Conservation (phyloP, 2,329 filamentous ascomycete genomes). For the Pseudogymnoascus sp. region DNA sequence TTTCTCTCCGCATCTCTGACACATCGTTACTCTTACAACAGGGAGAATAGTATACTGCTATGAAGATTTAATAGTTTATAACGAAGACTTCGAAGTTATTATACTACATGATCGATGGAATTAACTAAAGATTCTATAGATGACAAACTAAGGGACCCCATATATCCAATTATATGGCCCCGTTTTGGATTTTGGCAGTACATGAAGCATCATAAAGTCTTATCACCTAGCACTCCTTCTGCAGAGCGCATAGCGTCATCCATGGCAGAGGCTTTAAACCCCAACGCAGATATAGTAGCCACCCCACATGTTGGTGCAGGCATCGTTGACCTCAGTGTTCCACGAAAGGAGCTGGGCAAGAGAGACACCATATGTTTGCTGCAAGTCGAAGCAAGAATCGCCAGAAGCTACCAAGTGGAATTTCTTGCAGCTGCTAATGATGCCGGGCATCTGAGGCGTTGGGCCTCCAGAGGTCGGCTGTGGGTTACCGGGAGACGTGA, state of each 20-base stretch:
- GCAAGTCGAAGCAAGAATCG: slow-evolving; percentile 21
- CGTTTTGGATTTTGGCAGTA: too few species aligned
- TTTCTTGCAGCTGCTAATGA: not conserved
- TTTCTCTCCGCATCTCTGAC: too few species aligned
- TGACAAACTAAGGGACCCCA: too few species aligned
- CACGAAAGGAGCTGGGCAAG: slow-evolving; percentile 25
- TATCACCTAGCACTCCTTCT: too few species aligned
- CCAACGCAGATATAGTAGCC: slow-evolving; percentile 31
- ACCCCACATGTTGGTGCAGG: slow-evolving; percentile 32
- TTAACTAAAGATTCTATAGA: too few species aligned
- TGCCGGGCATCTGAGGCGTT: not conserved
- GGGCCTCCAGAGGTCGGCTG: not conserved
- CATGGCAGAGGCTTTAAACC: slow-evolving; percentile 22
- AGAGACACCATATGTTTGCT: slow-evolving; percentile 22
- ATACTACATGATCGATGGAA: too few species aligned
- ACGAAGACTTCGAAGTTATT: too few species aligned
- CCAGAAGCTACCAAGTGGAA: slow-evolving; percentile 11
- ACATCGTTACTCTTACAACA: too few species aligned
- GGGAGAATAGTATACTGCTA: too few species aligned
- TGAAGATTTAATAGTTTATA: too few species aligned
- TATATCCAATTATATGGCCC: too few species aligned
- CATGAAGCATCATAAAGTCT: too few species aligned
- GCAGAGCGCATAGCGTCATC: slow-evolving; percentile 37
- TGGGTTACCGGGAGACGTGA: not conserved
- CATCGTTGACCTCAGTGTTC: slow-evolving; percentile 27